phyloP scores from a whole-genome alignment of 2,329 filamentous ascomycete genomes.

The Pyrenophora tritici-repentis region DNA sequence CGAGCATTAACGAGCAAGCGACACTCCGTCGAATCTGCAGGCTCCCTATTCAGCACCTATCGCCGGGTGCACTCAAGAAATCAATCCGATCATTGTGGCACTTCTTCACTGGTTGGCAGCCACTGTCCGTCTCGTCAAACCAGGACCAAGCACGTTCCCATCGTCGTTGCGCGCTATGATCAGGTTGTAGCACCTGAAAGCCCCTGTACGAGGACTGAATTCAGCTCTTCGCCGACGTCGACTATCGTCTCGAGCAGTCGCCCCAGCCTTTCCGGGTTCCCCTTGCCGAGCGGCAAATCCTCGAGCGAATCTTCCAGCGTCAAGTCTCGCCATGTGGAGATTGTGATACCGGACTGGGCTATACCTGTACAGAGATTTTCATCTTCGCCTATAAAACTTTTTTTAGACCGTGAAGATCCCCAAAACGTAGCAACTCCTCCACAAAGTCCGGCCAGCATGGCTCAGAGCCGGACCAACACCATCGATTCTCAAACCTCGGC shows the following conservation, averaged over 20 bases:
- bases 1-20: conserved; percentile 34
- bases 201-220: conserved; percentile 41
- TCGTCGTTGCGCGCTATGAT: conserved; percentile 51
- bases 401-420: conserved; percentile 23
- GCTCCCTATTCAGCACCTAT: conserved; percentile 29
- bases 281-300: conserved; percentile 35
- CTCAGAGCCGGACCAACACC: conserved; percentile 53
- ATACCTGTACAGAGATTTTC: conserved; percentile 49
- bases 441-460: conserved; percentile 48
- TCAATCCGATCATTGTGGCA: conserved; percentile 25
- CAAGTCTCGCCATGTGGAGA: conserved; percentile 55
- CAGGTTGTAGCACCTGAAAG: conserved; percentile 43
- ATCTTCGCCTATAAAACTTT: conserved; percentile 39
- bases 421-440: conserved; percentile 26
- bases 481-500: conserved; percentile 54
- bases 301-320: conserved; percentile 38
- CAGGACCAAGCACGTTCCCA: conserved; percentile 52
- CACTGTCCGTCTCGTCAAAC: conserved; percentile 30
- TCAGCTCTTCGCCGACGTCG: conserved; percentile 41
- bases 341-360: conserved; percentile 54
- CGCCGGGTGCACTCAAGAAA: conserved; percentile 29
- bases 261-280: conserved; percentile 36
- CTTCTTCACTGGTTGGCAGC: conserved; percentile 25
- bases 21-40: conserved; percentile 38
- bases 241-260: conserved; percentile 36